Evolutionary conservation across 768 basidiomycete genomes (phyloP).

Genomic region (Leccinellum rugosiceps): DNA sequence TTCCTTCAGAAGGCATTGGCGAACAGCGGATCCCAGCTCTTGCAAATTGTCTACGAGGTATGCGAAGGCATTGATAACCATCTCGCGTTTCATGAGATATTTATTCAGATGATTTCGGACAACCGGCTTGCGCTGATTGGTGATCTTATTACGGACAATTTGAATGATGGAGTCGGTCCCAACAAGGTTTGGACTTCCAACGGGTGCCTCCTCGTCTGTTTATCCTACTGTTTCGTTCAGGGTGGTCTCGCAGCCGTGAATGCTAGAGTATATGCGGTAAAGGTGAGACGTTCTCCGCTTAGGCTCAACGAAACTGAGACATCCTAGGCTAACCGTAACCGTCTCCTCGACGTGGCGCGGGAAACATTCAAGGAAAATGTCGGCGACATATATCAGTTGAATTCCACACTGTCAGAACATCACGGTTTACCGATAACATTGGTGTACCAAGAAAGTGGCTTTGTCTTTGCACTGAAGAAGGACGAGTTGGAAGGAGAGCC

Average conservation of each 20-base stretch:
- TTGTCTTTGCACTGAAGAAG: slow-evolving; percentile 71
- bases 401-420: slow-evolving; percentile 53
- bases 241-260: slow-evolving; percentile 73
- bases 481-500: slow-evolving; percentile 46
- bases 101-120: slow-evolving; percentile 66
- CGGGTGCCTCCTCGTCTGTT: background rate
- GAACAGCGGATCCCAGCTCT: slow-evolving; percentile 54
- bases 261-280: slow-evolving; percentile 86
- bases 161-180: slow-evolving; percentile 69
- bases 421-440: slow-evolving; percentile 64
- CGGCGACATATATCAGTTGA: slow-evolving; percentile 76
- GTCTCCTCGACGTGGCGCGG: slow-evolving; percentile 88
- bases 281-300: slow-evolving; percentile 33
- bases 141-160: slow-evolving; percentile 49
- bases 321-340: slow-evolving; percentile 67
- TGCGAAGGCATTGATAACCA: background rate
- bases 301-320: background rate
- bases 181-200: slow-evolving; percentile 48
- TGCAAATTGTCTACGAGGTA: slow-evolving; percentile 62
- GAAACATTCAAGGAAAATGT: slow-evolving; percentile 95
- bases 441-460: slow-evolving; percentile 70
- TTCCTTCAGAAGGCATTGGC: slow-evolving; percentile 58
- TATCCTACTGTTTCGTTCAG: slow-evolving; percentile 32
- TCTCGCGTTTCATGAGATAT: background rate
- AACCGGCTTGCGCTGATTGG: slow-evolving; percentile 66